phyloP scores from a whole-genome alignment of 306 rosid species.

The Benincasa hispida region DNA sequence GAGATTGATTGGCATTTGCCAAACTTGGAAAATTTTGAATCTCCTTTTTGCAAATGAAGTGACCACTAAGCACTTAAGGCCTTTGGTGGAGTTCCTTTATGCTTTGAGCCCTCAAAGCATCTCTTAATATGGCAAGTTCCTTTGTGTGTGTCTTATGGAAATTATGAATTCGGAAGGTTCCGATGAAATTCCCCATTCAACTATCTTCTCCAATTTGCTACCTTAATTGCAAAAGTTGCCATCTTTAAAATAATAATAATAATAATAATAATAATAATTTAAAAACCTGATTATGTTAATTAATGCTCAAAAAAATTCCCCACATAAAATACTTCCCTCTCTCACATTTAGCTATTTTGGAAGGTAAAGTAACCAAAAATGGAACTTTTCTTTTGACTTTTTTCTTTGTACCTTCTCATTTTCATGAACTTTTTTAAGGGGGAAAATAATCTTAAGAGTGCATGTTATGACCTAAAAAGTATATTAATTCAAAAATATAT shows the following conservation, averaged over 20 bases:
- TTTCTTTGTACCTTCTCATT: background rate
- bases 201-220: slow-evolving; percentile 8
- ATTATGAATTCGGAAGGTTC: slow-evolving; percentile 15
- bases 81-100: slow-evolving; percentile 8
- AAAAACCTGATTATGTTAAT: too few relatives aligned
- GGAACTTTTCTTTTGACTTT: background rate
- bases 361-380: background rate
- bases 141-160: background rate
- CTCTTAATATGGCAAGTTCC: slow-evolving; percentile 1
- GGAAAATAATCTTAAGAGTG: too few relatives aligned
- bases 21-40: slow-evolving; percentile 3
- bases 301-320: slow-evolving; percentile 14
- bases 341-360: background rate
- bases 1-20: background rate
- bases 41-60: slow-evolving; percentile 1
- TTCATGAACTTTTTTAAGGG: too few relatives aligned
- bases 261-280: too few relatives aligned
- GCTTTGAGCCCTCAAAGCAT: slow-evolving; percentile 6
- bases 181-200: background rate
- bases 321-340: background rate
- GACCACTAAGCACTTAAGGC: background rate
- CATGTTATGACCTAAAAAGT: too few relatives aligned
- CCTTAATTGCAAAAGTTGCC: slow-evolving; percentile 28
- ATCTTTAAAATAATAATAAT: too few relatives aligned
- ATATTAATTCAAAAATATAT: too few relatives aligned